Percentiles rank a stretch among this genome's conserved stretches.
These are phyloP conservation scores for Candida glaebosa DNA, from an alignment of 805 yeast species.

Conservation along the genomic window DNA sequence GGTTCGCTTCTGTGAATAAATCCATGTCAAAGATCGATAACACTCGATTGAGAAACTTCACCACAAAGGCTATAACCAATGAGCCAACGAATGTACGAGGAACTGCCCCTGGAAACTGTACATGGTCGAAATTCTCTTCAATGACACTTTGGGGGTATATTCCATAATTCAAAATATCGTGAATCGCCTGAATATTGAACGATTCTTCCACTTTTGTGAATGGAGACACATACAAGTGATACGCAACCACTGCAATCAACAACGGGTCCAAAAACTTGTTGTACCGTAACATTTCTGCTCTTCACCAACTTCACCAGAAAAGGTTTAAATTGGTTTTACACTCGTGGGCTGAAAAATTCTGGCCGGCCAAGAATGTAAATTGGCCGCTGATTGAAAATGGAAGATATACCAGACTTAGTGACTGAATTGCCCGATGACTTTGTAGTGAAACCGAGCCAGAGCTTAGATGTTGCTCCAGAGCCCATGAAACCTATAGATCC, in stretches of 20 bases:
- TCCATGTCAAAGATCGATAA: conserved; percentile 18
- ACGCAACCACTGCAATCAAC: conserved; percentile 44
- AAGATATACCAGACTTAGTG: conserved; percentile 35
- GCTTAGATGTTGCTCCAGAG: background rate
- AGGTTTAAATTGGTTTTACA: background rate
- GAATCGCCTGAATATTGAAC: conserved; percentile 84
- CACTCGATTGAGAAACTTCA: conserved; percentile 31
- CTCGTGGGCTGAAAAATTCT: conserved; percentile 4
- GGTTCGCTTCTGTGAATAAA: conserved; percentile 17
- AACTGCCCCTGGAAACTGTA: conserved; percentile 80
- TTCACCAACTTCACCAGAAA: too few species aligned
- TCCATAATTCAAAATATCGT: conserved; percentile 74
- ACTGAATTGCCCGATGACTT: conserved; percentile 13
- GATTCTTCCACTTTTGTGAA: conserved; percentile 94
- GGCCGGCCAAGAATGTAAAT: conserved; percentile 1
- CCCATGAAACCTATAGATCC: background rate
- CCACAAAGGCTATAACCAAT: conserved; percentile 44
- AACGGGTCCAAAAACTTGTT: conserved; percentile 19
- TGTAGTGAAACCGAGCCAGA: background rate
- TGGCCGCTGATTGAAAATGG: conserved; percentile 9
- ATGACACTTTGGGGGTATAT: conserved; percentile 22
- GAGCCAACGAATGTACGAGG: conserved; percentile 84
- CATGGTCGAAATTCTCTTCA: conserved; percentile 63
- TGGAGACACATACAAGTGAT: conserved; percentile 61
- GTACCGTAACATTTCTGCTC: conserved; percentile 17